A percentile compares a stretch with the other conserved stretches of the same genome.
Conservation (phyloP, 106 monocot genomes). For the Alisma plantagoaquatica region DNA sequence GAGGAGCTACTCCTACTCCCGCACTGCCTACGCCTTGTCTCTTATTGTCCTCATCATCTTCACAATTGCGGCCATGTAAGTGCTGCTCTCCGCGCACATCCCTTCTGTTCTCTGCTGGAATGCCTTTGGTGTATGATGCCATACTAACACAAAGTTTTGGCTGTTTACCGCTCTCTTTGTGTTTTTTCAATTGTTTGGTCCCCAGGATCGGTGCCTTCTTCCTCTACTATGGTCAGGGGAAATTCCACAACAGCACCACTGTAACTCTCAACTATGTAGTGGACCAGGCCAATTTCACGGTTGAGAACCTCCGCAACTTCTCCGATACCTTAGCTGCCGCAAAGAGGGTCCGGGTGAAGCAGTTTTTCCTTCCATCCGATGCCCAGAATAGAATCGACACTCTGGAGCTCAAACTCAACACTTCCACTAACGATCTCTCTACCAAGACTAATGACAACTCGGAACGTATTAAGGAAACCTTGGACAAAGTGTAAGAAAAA, state of each 20-base stretch:
- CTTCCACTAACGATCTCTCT: constrained; percentile 47
- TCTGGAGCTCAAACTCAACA: constrained; percentile 42
- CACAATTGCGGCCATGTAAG: constrained; percentile 63
- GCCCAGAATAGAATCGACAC: constrained; percentile 47
- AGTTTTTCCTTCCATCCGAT: constrained; percentile 47
- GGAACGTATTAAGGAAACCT: constrained; percentile 25
- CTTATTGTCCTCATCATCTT: constrained; percentile 54
- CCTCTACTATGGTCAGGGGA: constrained; percentile 70
- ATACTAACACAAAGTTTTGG: too few relatives aligned
- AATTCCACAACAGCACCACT: constrained; percentile 59
- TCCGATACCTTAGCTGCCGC: constrained; percentile 51
- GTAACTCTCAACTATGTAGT: constrained; percentile 59
- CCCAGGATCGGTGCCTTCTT: constrained; percentile 52
- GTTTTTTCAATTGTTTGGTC: too few relatives aligned
- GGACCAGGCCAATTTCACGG: constrained; percentile 55
- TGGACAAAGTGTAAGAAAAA: constrained; percentile 48
- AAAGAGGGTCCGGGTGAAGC: constrained; percentile 44
- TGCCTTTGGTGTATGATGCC: too few relatives aligned
- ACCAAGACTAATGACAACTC: constrained; percentile 39
- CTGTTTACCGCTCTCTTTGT: too few relatives aligned
- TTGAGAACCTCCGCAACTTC: constrained; percentile 63
- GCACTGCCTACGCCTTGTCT: constrained; percentile 32
- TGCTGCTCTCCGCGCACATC: too few relatives aligned
- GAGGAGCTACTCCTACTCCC: constrained; percentile 55
- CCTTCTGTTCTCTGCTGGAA: too few relatives aligned